Evolutionary conservation across 2,329 filamentous ascomycete genomes (phyloP).

Genomic region (Stagonosporopsis rhizophila): DNA sequence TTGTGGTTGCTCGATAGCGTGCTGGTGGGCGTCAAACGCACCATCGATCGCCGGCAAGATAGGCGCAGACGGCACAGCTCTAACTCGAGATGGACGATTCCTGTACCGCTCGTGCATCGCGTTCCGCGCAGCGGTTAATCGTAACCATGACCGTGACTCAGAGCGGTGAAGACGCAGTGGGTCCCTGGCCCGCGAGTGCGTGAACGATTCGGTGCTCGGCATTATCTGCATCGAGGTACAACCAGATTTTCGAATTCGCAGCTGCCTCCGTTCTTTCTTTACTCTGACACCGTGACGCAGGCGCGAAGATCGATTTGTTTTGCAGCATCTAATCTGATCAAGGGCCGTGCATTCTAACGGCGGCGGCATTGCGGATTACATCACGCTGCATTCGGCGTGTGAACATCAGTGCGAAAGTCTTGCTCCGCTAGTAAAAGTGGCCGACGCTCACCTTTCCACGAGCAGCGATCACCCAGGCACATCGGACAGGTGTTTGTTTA

Average conservation of each 20-base stretch:
- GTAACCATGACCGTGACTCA: slow-evolving; percentile 21
- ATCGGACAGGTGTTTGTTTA: slow-evolving; percentile 17
- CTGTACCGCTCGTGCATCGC: slow-evolving; percentile 20
- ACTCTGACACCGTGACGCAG: neutral
- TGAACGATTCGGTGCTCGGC: slow-evolving; percentile 13
- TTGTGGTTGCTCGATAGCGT: slow-evolving; percentile 2
- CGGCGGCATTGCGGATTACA: slow-evolving; percentile 21
- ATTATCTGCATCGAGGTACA: slow-evolving; percentile 1
- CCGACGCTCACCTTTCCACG: slow-evolving; percentile 11
- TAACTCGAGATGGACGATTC: slow-evolving; percentile 16
- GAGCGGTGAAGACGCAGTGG: slow-evolving; percentile 28
- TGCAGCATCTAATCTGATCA: slow-evolving; percentile 22
- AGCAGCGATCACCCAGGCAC: slow-evolving; percentile 19
- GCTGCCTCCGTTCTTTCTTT: neutral
- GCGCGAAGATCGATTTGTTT: neutral
- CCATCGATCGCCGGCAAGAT: slow-evolving; percentile 14
- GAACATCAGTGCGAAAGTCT: slow-evolving; percentile 20
- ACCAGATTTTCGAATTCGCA: neutral
- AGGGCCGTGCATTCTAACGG: slow-evolving; percentile 10
- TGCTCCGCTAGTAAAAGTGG: slow-evolving; percentile 14
- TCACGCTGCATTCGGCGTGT: slow-evolving; percentile 20
- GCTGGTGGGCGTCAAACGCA: slow-evolving; percentile 10
- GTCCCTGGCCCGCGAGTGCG: slow-evolving; percentile 7
- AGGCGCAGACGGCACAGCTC: slow-evolving; percentile 8
- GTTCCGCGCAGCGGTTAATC: slow-evolving; percentile 14